Evolutionary conservation across 2,329 filamentous ascomycete species (phyloP).

Genomic region (Aureobasidium subglaciale): DNA sequence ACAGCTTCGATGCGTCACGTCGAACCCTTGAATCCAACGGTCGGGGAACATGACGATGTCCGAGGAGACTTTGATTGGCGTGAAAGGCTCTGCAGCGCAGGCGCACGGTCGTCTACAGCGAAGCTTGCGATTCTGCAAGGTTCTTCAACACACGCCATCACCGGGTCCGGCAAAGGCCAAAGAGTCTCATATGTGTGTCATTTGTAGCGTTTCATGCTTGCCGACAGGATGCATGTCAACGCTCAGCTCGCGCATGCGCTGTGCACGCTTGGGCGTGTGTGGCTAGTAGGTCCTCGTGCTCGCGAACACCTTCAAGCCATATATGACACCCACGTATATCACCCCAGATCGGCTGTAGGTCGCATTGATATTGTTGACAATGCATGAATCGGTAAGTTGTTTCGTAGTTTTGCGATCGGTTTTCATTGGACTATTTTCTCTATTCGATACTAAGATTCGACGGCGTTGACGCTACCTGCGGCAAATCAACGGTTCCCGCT

Average conservation of each 20-base stretch:
- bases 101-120: not conserved
- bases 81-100: not conserved
- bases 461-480: slow-evolving; percentile 15
- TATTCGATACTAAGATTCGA: slow-evolving; percentile 14
- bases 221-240: not conserved
- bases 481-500: slow-evolving; percentile 13
- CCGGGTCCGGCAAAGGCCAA: slow-evolving; percentile 7
- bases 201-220: not conserved
- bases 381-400: not conserved
- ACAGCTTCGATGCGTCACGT: slow-evolving; percentile 14
- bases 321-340: slow-evolving; percentile 1
- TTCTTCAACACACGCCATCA: slow-evolving; percentile 9
- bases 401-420: slow-evolving; percentile 3
- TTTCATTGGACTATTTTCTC: not conserved
- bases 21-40: not conserved
- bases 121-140: not conserved
- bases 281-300: not conserved
- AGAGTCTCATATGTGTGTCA: slow-evolving; percentile 5
- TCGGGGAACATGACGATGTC: not conserved
- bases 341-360: not conserved
- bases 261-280: slow-evolving; percentile 3
- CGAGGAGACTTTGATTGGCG: slow-evolving; percentile 1
- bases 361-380: not conserved
- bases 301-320: slow-evolving; percentile 1
- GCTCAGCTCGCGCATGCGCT: not conserved